Percentiles rank a stretch among this genome's conserved stretches.
phyloP scores from a whole-genome alignment of 73 alveolate genomes.

The Paramecium octaurelia region DNA sequence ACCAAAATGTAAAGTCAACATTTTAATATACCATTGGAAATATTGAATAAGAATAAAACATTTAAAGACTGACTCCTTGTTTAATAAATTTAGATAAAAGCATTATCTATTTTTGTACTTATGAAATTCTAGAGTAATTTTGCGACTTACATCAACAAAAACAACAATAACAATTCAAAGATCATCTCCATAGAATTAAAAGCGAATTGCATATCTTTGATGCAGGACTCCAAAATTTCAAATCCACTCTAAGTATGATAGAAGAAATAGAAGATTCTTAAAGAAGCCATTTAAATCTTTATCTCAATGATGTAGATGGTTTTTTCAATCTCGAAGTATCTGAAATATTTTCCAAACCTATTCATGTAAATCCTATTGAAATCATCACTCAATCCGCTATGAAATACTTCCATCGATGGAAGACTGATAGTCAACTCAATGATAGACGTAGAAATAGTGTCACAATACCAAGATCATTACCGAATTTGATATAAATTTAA shows the following conservation, averaged over 20 bases:
- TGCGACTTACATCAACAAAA: neutral
- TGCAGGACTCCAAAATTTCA: neutral
- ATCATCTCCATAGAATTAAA: neutral
- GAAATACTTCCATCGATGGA: neutral
- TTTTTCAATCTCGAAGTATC: constrained; percentile 22
- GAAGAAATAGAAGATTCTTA: constrained; percentile 28
- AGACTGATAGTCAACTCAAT: neutral
- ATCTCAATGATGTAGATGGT: neutral
- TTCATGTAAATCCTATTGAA: neutral
- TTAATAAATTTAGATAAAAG: neutral
- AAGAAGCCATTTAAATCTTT: neutral
- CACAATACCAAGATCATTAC: neutral
- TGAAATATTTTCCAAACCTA: neutral
- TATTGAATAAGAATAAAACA: neutral
- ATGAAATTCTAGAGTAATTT: neutral
- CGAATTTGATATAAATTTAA: neutral
- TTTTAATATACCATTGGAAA: neutral
- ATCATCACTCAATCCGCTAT: neutral
- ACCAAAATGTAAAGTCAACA: neutral
- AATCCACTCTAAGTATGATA: constrained; percentile 26
- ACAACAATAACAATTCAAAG: neutral
- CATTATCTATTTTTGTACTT: constrained; percentile 5
- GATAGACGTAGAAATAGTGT: neutral
- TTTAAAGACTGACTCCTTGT: neutral
- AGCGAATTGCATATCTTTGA: neutral